Conservation (phyloP, 2,329 filamentous ascomycete genomes). For the Aspergillus sergii region DNA sequence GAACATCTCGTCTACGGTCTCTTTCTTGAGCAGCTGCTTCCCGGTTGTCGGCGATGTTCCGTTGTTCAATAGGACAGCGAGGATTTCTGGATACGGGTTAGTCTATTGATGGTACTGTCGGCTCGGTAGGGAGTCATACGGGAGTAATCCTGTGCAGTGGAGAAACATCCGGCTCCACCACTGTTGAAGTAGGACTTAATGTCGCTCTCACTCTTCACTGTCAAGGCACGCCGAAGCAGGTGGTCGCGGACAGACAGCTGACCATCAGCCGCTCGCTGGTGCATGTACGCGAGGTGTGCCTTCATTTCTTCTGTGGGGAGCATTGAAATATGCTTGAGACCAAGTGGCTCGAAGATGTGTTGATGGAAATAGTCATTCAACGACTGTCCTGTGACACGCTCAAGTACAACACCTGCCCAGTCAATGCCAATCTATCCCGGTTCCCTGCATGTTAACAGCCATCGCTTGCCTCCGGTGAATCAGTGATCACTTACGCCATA, state of each 20-base stretch:
- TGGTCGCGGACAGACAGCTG: slow-evolving; percentile 52
- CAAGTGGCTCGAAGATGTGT: slow-evolving; percentile 53
- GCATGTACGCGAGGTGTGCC: slow-evolving; percentile 59
- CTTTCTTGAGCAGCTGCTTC: slow-evolving; percentile 55
- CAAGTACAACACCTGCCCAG: slow-evolving; percentile 56
- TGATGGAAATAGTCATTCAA: slow-evolving; percentile 55
- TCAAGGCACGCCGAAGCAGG: slow-evolving; percentile 50
- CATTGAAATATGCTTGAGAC: slow-evolving; percentile 56
- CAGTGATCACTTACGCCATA: slow-evolving; percentile 53
- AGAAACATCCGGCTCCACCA: slow-evolving; percentile 65
- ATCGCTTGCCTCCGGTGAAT: not conserved
- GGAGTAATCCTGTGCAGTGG: slow-evolving; percentile 62
- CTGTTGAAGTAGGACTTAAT: slow-evolving; percentile 55
- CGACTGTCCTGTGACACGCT: slow-evolving; percentile 47
- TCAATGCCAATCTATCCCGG: slow-evolving; percentile 51
- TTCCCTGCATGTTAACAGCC: not conserved
- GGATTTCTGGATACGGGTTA: slow-evolving; percentile 50
- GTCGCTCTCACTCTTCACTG: slow-evolving; percentile 48
- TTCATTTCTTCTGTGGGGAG: slow-evolving; percentile 59
- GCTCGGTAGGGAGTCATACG: slow-evolving; percentile 42
- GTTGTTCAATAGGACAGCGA: slow-evolving; percentile 65
- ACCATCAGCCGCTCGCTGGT: slow-evolving; percentile 53
- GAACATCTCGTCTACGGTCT: slow-evolving; percentile 67
- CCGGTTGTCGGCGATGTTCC: slow-evolving; percentile 63
- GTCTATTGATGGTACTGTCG: not conserved